Conservation (phyloP, 2,329 filamentous ascomycete genomes). For the Myriosclerotinia curreyana region DNA sequence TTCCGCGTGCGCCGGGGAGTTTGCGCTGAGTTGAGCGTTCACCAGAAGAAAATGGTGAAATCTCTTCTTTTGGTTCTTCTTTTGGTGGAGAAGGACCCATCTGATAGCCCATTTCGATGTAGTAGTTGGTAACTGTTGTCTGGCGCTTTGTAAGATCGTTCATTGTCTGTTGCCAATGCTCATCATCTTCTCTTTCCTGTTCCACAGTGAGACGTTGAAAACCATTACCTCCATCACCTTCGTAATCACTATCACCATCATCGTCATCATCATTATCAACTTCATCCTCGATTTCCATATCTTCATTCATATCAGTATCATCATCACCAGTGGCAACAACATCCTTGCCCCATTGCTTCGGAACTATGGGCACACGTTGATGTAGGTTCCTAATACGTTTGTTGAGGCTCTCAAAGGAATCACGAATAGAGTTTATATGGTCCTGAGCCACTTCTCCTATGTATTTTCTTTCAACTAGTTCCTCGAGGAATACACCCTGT, state of each 20-base stretch:
- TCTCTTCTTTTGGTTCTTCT: neutral
- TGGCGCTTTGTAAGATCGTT: neutral
- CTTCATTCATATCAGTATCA: neutral
- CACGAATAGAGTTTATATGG: neutral
- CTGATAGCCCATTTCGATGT: slow-evolving; percentile 10
- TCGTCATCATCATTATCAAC: neutral
- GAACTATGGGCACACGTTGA: neutral
- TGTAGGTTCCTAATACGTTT: neutral
- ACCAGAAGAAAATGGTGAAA: neutral
- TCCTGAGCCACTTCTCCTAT: neutral
- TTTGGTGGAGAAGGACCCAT: neutral
- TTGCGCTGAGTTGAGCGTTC: neutral
- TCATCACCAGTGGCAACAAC: too few relatives aligned
- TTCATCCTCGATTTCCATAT: neutral
- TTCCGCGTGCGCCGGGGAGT: too few relatives aligned
- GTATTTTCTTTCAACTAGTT: neutral
- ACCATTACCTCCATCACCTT: neutral
- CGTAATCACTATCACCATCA: neutral
- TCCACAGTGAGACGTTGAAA: neutral
- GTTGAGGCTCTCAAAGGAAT: neutral
- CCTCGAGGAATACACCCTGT: neutral
- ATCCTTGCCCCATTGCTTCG: neutral
- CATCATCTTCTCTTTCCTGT: slow-evolving; percentile 7
- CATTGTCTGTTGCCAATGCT: neutral
- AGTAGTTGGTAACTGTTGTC: neutral